phyloP scores from a whole-genome alignment of 139 green algal species.

The Chlorella sp. region DNA sequence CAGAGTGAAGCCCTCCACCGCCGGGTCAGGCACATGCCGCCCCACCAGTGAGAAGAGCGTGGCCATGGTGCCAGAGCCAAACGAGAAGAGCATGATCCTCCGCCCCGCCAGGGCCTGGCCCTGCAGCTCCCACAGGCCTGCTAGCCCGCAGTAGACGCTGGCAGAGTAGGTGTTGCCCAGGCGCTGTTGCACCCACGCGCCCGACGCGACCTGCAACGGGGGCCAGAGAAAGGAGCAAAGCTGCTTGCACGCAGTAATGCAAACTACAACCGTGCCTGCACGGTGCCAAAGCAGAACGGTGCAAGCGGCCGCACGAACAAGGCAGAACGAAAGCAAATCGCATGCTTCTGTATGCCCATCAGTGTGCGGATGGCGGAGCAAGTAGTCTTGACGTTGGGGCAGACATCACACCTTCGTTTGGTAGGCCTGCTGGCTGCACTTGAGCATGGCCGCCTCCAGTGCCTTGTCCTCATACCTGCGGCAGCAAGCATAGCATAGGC shows the following conservation, averaged over 20 bases:
- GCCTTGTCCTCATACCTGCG: conserved; percentile 8
- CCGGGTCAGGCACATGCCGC: not conserved
- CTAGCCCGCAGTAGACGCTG: conserved; percentile 50
- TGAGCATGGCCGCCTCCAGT: not conserved
- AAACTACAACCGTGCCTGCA: too few relatives aligned
- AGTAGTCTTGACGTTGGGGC: too few relatives aligned
- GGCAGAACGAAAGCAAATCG: too few relatives aligned
- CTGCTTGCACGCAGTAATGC: too few relatives aligned
- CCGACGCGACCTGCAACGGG: not conserved
- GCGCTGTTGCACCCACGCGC: conserved; percentile 6
- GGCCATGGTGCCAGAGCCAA: conserved; percentile 62
- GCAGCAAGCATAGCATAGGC: too few relatives aligned
- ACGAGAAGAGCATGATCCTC: conserved; percentile 70
- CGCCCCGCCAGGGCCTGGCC: conserved; percentile 15
- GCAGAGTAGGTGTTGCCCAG: conserved; percentile 82
- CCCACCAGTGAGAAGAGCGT: conserved; percentile 50
- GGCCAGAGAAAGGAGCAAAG: too few relatives aligned
- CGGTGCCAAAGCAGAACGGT: too few relatives aligned
- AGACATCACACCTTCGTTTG: not conserved
- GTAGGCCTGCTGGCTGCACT: not conserved
- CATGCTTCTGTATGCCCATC: too few relatives aligned
- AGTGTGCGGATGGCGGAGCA: too few relatives aligned
- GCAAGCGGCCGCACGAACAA: too few relatives aligned
- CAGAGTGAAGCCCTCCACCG: not conserved
- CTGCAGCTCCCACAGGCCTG: conserved; percentile 41